Evolutionary conservation across 768 basidiomycete genomes (phyloP).

Genomic region (Lentinula guzmanii): DNA sequence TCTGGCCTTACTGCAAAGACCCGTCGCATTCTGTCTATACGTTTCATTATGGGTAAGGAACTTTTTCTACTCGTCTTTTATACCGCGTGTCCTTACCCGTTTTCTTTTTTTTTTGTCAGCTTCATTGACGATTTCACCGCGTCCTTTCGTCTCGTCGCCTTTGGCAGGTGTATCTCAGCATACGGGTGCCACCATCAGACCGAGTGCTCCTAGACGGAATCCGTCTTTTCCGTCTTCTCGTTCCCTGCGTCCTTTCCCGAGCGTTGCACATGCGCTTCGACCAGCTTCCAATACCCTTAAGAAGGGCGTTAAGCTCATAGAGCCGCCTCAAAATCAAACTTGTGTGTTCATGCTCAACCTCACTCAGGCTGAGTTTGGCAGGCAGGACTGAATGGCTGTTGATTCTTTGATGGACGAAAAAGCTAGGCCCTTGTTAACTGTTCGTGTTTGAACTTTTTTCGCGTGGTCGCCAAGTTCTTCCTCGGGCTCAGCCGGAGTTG

Average conservation of each 20-base stretch:
- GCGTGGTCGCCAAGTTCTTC: no score
- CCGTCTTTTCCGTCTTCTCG: slow-evolving; percentile 66
- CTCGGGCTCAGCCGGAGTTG: not conserved
- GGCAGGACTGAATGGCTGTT: slow-evolving; percentile 45
- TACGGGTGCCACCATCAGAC: slow-evolving; percentile 20
- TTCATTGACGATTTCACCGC: slow-evolving; percentile 36
- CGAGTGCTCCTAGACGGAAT: slow-evolving; percentile 35
- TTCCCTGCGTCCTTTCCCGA: slow-evolving; percentile 72
- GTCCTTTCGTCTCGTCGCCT: slow-evolving; percentile 57
- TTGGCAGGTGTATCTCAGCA: slow-evolving; percentile 40
- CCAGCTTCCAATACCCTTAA: slow-evolving; percentile 21
- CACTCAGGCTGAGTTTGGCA: slow-evolving; percentile 77
- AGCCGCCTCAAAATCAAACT: slow-evolving; percentile 69
- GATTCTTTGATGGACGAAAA: not conserved
- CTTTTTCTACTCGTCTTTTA: not conserved
- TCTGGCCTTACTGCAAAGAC: not conserved
- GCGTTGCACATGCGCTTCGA: slow-evolving; percentile 42
- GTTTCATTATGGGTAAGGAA: slow-evolving; percentile 30
- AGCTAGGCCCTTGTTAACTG: not conserved
- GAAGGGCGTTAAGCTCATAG: slow-evolving; percentile 68
- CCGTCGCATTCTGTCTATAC: not conserved
- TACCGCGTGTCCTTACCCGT: not conserved
- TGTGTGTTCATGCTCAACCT: slow-evolving; percentile 71
- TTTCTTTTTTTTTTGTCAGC: slow-evolving; percentile 9
- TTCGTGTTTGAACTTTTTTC: not conserved